These are phyloP conservation scores for Boletus reticulatus DNA, from an alignment of 768 basidiomycete species.

Conservation along the genomic window DNA sequence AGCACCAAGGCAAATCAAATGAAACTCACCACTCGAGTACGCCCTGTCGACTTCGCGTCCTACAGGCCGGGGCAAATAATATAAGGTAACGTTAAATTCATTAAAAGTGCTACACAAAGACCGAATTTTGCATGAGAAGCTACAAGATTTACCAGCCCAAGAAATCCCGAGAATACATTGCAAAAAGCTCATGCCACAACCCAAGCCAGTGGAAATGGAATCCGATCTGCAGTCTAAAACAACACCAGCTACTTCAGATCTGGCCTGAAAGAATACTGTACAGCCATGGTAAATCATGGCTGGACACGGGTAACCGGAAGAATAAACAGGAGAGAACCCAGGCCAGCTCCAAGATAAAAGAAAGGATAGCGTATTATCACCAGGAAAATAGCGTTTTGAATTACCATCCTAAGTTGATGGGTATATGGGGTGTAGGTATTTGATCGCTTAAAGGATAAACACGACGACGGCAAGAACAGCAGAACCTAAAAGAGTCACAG, in stretches of 20 bases:
- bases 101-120: constrained; percentile 9
- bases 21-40: neutral
- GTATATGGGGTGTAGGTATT: constrained; percentile 25
- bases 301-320: constrained; percentile 5
- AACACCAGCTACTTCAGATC: constrained; percentile 10
- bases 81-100: neutral
- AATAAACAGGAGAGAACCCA: neutral
- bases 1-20: too few relatives aligned
- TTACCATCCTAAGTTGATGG: constrained; percentile 38
- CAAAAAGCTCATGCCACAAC: constrained; percentile 6
- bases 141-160: constrained; percentile 14
- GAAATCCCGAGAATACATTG: constrained; percentile 3
- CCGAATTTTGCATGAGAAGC: constrained; percentile 1
- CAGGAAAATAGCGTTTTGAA: constrained; percentile 20
- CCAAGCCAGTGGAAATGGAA: constrained; percentile 16
- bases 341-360: constrained; percentile 11
- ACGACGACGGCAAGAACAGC: constrained; percentile 18
- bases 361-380: constrained; percentile 15
- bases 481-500: constrained; percentile 22
- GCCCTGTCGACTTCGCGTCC: neutral
- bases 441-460: constrained; percentile 21
- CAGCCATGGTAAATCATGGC: constrained; percentile 13
- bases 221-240: constrained; percentile 3
- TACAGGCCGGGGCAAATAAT: neutral
- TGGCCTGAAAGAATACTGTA: constrained; percentile 2